Evolutionary conservation across 2,329 filamentous ascomycete species (phyloP).

Genomic region (Lachnellula suecica): DNA sequence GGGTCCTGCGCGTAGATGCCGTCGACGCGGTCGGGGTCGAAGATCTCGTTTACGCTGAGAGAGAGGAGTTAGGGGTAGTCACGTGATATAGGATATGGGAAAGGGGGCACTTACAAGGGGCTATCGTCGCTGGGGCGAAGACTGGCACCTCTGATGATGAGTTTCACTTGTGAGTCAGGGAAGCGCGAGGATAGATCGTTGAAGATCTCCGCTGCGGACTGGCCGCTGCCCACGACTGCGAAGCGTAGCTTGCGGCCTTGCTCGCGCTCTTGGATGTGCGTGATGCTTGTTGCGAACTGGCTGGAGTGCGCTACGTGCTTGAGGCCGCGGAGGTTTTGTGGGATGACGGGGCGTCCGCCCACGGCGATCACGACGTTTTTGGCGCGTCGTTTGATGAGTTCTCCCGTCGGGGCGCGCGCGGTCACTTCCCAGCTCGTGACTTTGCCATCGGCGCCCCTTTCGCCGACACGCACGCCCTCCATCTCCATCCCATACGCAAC

Average conservation of each 20-base stretch:
- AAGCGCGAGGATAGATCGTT: slow-evolving; percentile 81
- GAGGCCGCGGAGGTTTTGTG: slow-evolving; percentile 68
- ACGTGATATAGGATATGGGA: not conserved
- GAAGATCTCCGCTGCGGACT: slow-evolving; percentile 95
- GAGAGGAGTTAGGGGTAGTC: not conserved
- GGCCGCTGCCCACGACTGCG: slow-evolving; percentile 83
- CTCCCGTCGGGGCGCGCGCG: slow-evolving; percentile 35
- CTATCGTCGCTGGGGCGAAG: slow-evolving; percentile 92
- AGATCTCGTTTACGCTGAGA: slow-evolving; percentile 86
- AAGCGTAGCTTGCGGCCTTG: slow-evolving; percentile 42
- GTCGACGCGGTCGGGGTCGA: slow-evolving; percentile 85
- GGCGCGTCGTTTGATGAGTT: slow-evolving; percentile 38
- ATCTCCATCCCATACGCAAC: slow-evolving; percentile 79
- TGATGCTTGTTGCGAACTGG: slow-evolving; percentile 69
- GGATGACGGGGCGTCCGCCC: slow-evolving; percentile 67
- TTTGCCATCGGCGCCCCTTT: slow-evolving; percentile 21
- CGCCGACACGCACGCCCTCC: slow-evolving; percentile 44
- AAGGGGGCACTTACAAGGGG: slow-evolving; percentile 69
- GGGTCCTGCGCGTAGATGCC: too few species aligned
- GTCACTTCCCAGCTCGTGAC: slow-evolving; percentile 32
- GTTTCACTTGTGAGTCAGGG: slow-evolving; percentile 72
- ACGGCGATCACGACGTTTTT: slow-evolving; percentile 62
- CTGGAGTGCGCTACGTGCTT: slow-evolving; percentile 85
- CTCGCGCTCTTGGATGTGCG: slow-evolving; percentile 47
- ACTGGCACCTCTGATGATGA: slow-evolving; percentile 82